These are phyloP conservation scores for Mortierella sp. DNA, from an alignment of 371 early-diverging fungal species.

Conservation along the genomic window DNA sequence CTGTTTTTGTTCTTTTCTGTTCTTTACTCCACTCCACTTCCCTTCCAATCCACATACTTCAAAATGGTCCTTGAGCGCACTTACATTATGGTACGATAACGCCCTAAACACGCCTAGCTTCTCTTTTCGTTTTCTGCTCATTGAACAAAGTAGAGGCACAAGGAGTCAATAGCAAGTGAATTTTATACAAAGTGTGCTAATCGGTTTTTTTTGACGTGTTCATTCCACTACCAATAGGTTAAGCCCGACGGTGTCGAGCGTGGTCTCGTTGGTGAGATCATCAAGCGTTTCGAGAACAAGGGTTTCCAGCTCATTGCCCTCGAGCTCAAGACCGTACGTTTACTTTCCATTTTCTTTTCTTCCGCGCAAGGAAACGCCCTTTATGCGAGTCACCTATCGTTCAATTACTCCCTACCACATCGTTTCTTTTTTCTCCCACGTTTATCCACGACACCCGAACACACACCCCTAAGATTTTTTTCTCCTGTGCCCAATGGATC, in stretches of 20 bases:
- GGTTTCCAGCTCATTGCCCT: slow-evolving; percentile 91
- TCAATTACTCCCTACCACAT: not conserved
- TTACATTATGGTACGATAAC: slow-evolving; percentile 79
- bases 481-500: not conserved
- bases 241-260: slow-evolving; percentile 86
- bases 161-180: not conserved
- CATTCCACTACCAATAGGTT: slow-evolving; percentile 29
- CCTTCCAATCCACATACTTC: slow-evolving; percentile 21
- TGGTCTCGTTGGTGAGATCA: slow-evolving; percentile 96
- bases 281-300: slow-evolving; percentile 94
- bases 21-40: slow-evolving; percentile 31
- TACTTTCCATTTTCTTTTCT: slow-evolving; percentile 16
- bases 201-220: not conserved
- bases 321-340: slow-evolving; percentile 73
- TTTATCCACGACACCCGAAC: not conserved
- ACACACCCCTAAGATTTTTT: not conserved
- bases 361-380: not conserved
- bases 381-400: not conserved
- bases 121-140: slow-evolving; percentile 1
- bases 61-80: slow-evolving; percentile 79
- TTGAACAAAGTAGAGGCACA: not conserved
- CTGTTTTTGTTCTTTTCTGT: slow-evolving; percentile 44
- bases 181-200: not conserved
- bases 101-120: too few species aligned
- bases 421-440: slow-evolving; percentile 13